A percentile compares a stretch with the other conserved stretches of the same genome.
These are phyloP conservation scores for Oryza nivara DNA, from an alignment of 176 grass and related monocot genomes.

Conservation along the genomic window DNA sequence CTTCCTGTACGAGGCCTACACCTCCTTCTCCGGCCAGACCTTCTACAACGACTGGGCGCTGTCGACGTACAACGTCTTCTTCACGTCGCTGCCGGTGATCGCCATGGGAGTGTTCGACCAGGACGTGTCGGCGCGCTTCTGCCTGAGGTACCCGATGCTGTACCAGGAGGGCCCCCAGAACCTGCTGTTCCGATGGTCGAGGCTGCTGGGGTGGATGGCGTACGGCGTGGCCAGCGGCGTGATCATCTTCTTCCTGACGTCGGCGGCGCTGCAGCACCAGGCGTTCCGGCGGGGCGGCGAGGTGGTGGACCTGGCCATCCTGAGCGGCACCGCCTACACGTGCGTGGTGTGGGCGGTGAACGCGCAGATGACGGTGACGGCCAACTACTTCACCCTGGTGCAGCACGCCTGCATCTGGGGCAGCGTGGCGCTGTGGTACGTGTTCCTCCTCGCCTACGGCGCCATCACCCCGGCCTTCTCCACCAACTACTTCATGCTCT, in stretches of 20 bases:
- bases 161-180: conserved; percentile 92
- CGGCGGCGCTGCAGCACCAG: conserved; percentile 44
- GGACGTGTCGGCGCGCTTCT: conserved; percentile 81
- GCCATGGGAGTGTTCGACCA: conserved; percentile 90
- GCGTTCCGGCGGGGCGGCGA: conserved; percentile 58
- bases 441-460: conserved; percentile 80
- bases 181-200: conserved; percentile 76
- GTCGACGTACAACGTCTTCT: conserved; percentile 65
- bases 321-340: conserved; percentile 63
- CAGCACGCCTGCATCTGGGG: conserved; percentile 86
- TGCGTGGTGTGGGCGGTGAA: conserved; percentile 86
- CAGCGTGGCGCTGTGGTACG: conserved; percentile 68
- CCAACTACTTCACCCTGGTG: conserved; percentile 79
- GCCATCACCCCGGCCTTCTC: conserved; percentile 68
- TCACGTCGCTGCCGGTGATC: conserved; percentile 85
- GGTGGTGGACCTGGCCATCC: conserved; percentile 45
- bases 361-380: conserved; percentile 64
- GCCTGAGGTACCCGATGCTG: conserved; percentile 88
- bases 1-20: conserved; percentile 75
- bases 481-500: conserved; percentile 63
- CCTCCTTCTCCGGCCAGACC: conserved; percentile 65
- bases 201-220: conserved; percentile 79
- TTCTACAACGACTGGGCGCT: conserved; percentile 84
- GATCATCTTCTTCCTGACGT: conserved; percentile 77
- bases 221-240: conserved; percentile 51